Evolutionary conservation across 306 rosid species (phyloP).

Genomic region (Vicia villosa): DNA sequence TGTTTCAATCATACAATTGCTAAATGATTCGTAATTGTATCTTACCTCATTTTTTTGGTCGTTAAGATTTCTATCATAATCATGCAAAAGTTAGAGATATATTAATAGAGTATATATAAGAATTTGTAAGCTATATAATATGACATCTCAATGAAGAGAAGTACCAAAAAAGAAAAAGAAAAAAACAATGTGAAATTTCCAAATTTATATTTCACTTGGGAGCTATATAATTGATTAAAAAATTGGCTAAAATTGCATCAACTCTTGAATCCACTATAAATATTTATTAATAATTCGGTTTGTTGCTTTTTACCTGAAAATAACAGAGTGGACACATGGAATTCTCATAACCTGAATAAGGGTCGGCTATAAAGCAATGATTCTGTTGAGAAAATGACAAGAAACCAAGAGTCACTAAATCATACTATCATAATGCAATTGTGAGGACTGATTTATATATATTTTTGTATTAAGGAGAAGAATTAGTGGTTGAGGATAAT

Average conservation of each 20-base stretch:
- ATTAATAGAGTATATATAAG: neutral
- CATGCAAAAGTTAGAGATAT: constrained; percentile 7
- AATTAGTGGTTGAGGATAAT: constrained; percentile 50
- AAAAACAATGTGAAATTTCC: constrained; percentile 6
- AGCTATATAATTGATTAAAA: neutral
- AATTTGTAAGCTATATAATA: neutral
- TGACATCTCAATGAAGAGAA: too few species aligned
- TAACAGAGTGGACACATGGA: constrained; percentile 40
- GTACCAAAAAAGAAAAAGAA: too few species aligned
- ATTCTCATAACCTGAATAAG: constrained; percentile 15
- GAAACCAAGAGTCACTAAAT: constrained; percentile 26
- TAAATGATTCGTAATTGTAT: constrained; percentile 44
- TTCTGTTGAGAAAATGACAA: constrained; percentile 40
- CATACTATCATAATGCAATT: constrained; percentile 24
- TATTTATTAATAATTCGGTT: constrained; percentile 29
- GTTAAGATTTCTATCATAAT: constrained; percentile 38
- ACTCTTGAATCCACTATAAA: constrained; percentile 14
- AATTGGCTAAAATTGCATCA: constrained; percentile 21
- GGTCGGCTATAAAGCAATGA: constrained; percentile 32
- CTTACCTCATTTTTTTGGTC: constrained; percentile 20
- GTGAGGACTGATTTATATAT: neutral
- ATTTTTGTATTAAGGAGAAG: constrained; percentile 14
- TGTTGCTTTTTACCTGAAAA: constrained; percentile 33
- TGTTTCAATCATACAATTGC: constrained; percentile 33
- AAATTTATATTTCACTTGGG: neutral